phyloP scores from a whole-genome alignment of 805 yeast species.

The Kluyveromyces dobzhanskii region DNA sequence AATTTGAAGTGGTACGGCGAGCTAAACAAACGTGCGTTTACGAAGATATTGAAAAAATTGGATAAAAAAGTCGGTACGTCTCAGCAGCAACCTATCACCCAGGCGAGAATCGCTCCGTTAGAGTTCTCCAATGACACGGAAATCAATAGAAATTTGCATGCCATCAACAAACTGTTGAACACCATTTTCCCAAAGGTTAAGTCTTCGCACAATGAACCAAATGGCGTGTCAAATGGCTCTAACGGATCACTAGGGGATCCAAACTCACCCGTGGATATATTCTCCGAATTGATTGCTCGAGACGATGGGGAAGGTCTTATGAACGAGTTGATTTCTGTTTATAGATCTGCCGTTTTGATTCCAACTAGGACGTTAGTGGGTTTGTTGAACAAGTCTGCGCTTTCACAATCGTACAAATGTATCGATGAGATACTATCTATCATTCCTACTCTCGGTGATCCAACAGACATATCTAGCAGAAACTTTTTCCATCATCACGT shows the following conservation, averaged over 20 bases:
- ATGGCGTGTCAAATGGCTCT: neutral
- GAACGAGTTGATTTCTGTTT: conserved; percentile 34
- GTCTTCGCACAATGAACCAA: conserved; percentile 4
- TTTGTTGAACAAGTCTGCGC: conserved; percentile 56
- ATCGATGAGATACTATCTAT: conserved; percentile 47
- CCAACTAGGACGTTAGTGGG: conserved; percentile 52
- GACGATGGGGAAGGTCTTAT: conserved; percentile 41
- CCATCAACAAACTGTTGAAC: conserved; percentile 44
- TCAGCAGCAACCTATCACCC: conserved; percentile 48
- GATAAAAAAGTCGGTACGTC: conserved; percentile 72
- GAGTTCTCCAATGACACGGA: conserved; percentile 71
- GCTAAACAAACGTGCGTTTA: conserved; percentile 80
- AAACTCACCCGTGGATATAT: conserved; percentile 7
- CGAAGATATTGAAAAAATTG: conserved; percentile 80
- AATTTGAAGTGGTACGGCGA: conserved; percentile 93
- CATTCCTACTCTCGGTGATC: conserved; percentile 49
- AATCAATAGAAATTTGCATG: conserved; percentile 42
- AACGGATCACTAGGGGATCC: conserved; percentile 1
- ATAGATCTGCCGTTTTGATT: conserved; percentile 39
- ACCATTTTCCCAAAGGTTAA: conserved; percentile 39
- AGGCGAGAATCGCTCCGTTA: conserved; percentile 61
- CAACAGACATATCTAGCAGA: conserved; percentile 69
- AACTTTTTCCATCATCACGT: conserved; percentile 82
- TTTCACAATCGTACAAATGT: conserved; percentile 45
- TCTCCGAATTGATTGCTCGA: conserved; percentile 23